phyloP scores from a whole-genome alignment of 2,329 filamentous ascomycete species.

The Aschersonia sp. region DNA sequence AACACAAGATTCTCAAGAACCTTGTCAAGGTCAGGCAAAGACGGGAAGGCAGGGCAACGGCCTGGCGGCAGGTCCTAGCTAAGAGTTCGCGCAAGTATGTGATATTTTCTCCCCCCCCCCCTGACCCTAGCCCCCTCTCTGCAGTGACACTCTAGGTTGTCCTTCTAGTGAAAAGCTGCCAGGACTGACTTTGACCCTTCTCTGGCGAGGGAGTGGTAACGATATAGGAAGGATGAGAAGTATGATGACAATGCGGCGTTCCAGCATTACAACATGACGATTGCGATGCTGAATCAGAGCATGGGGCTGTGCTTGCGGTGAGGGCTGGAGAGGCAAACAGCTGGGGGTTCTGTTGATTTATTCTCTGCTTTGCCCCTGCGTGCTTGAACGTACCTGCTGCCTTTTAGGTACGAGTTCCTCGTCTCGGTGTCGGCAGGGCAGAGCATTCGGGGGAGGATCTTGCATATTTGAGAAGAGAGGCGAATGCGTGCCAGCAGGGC shows the following conservation, averaged over 20 bases:
- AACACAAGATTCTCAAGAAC: conserved; percentile 60
- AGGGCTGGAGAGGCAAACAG: conserved; percentile 3
- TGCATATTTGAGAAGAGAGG: no score
- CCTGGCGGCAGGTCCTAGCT: conserved; percentile 8
- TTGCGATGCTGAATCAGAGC: conserved; percentile 59
- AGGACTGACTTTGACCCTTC: not conserved
- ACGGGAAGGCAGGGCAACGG: conserved; percentile 2
- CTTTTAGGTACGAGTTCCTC: no score
- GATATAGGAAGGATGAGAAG: conserved; percentile 7
- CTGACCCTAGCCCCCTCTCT: not conserved
- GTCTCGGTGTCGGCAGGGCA: no score
- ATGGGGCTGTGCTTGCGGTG: conserved; percentile 52
- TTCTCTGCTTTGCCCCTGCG: no score
- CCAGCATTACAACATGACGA: conserved; percentile 51
- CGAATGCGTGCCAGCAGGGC: no score
- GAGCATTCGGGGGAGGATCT: no score
- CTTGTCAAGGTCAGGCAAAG: conserved; percentile 28
- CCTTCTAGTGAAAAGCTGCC: not conserved
- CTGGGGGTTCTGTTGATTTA: not conserved
- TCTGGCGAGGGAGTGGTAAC: no score
- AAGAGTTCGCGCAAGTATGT: conserved; percentile 11
- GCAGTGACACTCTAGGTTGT: not conserved
- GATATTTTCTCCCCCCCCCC: conserved; percentile 3
- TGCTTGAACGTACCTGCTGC: no score
- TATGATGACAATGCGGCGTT: conserved; percentile 22